Evolutionary conservation across 129 eudicot species (phyloP).

Genomic region (Glebionis coronaria): DNA sequence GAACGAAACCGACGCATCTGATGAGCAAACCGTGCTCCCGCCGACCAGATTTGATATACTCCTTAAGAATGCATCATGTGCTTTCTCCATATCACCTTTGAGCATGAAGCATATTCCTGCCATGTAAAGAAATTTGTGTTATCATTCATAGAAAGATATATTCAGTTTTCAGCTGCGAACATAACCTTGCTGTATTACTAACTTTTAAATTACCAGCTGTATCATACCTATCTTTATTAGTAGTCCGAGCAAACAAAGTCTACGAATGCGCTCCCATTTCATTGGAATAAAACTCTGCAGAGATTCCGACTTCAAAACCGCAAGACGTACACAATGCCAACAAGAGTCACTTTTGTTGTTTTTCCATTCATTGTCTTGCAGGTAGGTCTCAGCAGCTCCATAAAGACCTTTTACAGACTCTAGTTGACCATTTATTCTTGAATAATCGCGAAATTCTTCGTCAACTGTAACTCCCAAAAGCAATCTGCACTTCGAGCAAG

Average conservation of each 20-base stretch:
- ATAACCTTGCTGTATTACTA: too few species aligned
- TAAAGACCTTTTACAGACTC: neutral
- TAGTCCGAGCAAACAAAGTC: constrained; percentile 43
- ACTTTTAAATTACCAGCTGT: too few species aligned
- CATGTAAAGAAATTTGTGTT: too few species aligned
- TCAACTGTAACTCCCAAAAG: neutral
- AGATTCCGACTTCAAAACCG: constrained; percentile 27
- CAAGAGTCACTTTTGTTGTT: constrained; percentile 18
- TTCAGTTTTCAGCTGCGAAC: too few species aligned
- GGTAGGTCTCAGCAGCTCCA: neutral
- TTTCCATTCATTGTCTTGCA: neutral
- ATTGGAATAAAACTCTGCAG: constrained; percentile 31
- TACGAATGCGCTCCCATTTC: constrained; percentile 69
- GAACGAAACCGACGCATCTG: constrained; percentile 25
- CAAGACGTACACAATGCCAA: constrained; percentile 53
- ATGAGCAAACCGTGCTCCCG: constrained; percentile 28
- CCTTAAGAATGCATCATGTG: constrained; percentile 37
- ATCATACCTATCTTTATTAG: constrained; percentile 54
- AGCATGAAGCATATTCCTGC: too few species aligned
- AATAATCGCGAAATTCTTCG: neutral
- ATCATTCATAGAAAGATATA: too few species aligned
- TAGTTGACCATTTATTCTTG: neutral
- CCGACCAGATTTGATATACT: constrained; percentile 45
- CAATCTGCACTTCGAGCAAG: neutral
- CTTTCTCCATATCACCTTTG: constrained; percentile 38